Evolutionary conservation across 2,329 filamentous ascomycete species (phyloP), one percentile per base, ranked within the genome.

Genomic region (Cadophora gregata): DNA sequence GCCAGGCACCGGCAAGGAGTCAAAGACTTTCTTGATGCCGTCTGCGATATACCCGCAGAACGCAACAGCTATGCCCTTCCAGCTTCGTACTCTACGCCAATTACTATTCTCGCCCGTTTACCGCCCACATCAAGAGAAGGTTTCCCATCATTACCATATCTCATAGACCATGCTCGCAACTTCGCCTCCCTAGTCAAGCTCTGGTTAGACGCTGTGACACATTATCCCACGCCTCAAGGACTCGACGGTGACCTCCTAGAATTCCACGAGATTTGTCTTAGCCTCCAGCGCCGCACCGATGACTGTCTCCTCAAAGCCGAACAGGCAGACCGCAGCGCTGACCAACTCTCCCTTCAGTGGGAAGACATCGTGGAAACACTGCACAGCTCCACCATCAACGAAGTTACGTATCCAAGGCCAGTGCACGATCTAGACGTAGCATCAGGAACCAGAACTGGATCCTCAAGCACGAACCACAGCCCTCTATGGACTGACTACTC

Each of bases 131-230:
- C 92, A 9, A 88, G 93, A 64, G 96, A 99, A 80, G 96, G 96
- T 0, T 97, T 97, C 74, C 95, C 94, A 0, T 96, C 92, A 55
- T 83, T 99, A 16, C 96, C 96, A 0, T 97, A 97, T 77, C 85
- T 99, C 4, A 92, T 99, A 69, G 96, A 99, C 73, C 90, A 94
- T 69, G 88, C 93, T 8, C 88, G 93, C 68, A 94, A 92, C 73
- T 93, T 94, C 73, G 93, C 96, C 0, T 89, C 90, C 45, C 81
- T 99, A 21, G 90, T 97, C 25, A 91, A 91, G 74, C 81, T 96
- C 14, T 96, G 92, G 92, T 84, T 91, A 0, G 90, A 93, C 47
- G 77, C 81, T 4, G 82, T 72, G 12, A 60, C 66, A 5, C 62
- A 71, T 6, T 67, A 67, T 38, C 50, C 66, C 12, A 29, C 66